Conservation (phyloP, 805 yeast species). For the Saccharomyces kudriavzevii region DNA sequence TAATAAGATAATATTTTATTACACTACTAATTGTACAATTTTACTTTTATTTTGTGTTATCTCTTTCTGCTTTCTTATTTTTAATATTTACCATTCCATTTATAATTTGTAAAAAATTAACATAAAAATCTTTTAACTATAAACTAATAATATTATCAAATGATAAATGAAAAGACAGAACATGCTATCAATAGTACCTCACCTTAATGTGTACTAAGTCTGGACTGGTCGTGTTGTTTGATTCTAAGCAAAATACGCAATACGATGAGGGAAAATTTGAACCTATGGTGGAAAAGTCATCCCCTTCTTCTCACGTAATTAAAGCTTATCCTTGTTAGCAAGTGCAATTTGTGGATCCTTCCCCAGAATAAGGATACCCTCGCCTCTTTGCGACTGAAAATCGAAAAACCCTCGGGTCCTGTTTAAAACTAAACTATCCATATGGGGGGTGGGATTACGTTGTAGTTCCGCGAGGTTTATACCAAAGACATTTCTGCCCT, state of each 20-base stretch:
- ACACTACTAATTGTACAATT: conserved; percentile 14
- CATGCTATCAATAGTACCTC: not conserved
- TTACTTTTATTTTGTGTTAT: conserved; percentile 8
- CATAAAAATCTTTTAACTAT: not conserved
- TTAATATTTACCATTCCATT: not conserved
- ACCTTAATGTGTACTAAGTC: too few relatives aligned
- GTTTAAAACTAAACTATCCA: not conserved
- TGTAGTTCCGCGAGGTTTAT: not conserved
- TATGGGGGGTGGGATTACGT: not conserved
- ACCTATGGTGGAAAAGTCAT: not conserved
- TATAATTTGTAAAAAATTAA: not conserved
- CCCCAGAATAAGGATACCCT: not conserved
- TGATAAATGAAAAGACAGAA: not conserved
- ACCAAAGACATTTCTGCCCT: not conserved
- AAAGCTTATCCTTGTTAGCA: not conserved
- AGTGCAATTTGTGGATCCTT: not conserved
- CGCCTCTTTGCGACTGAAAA: not conserved
- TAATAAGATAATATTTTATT: not conserved
- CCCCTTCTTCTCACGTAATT: not conserved
- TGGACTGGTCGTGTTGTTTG: not conserved
- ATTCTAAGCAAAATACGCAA: not conserved
- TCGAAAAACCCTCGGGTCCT: not conserved
- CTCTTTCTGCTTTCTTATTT: not conserved
- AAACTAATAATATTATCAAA: not conserved
- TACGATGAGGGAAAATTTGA: not conserved